Evolutionary conservation across 768 basidiomycete genomes (phyloP).

Genomic region (Podaxis sp.): DNA sequence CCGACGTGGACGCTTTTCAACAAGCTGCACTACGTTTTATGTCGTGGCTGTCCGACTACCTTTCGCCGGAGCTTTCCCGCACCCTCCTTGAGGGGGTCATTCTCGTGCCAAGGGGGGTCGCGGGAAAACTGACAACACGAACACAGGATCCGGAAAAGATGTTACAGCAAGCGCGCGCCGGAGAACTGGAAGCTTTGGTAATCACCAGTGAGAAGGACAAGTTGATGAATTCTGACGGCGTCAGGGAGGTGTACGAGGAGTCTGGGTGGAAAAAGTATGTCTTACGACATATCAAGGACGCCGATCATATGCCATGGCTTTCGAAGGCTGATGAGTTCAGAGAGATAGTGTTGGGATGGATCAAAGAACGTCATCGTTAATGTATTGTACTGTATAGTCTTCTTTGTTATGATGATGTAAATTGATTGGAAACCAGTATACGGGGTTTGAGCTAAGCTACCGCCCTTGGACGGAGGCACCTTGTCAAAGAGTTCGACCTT

Average conservation of each 20-base stretch:
- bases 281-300: conserved; percentile 22
- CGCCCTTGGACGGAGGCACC: neutral
- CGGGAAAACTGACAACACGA: conserved; percentile 22
- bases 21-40: conserved; percentile 22
- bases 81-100: conserved; percentile 25
- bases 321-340: conserved; percentile 22
- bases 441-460: neutral
- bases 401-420: neutral
- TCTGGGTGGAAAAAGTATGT: conserved; percentile 25
- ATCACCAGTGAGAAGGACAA: conserved; percentile 27
- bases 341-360: conserved; percentile 24
- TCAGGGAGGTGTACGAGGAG: conserved; percentile 22
- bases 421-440: neutral
- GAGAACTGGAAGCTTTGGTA: conserved; percentile 26
- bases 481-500: neutral
- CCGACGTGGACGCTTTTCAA: conserved; percentile 24
- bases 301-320: conserved; percentile 33
- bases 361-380: conserved; percentile 1
- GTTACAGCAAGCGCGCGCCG: conserved; percentile 23
- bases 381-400: neutral
- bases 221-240: conserved; percentile 21
- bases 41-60: conserved; percentile 16
- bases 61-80: conserved; percentile 18
- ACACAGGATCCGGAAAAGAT: conserved; percentile 25
- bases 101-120: conserved; percentile 25